phyloP scores from a whole-genome alignment of 768 basidiomycete species.

The Russula foetens region DNA sequence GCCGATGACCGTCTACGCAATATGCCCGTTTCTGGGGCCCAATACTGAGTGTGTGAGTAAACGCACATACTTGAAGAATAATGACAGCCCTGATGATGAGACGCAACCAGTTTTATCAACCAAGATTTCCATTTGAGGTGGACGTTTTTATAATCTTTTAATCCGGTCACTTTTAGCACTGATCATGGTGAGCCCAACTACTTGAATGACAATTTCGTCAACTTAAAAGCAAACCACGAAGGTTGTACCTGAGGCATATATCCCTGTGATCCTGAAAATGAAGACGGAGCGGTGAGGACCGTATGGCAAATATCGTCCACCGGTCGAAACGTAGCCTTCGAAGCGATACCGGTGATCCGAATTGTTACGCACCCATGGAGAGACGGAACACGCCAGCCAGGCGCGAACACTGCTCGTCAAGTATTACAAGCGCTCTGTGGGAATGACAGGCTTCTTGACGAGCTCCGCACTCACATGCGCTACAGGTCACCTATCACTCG shows the following conservation, averaged over 20 bases:
- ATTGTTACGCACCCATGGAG: constrained; percentile 58
- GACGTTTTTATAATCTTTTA: constrained; percentile 63
- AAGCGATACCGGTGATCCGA: constrained; percentile 42
- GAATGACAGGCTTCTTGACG: constrained; percentile 24
- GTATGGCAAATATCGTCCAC: neutral
- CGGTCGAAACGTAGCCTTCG: constrained; percentile 37
- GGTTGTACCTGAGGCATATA: constrained; percentile 68
- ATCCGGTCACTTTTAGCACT: constrained; percentile 61
- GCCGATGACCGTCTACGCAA: constrained; percentile 50
- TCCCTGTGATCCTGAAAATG: constrained; percentile 47
- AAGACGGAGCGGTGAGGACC: constrained; percentile 48
- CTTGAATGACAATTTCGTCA: neutral
- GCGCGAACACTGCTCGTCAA: constrained; percentile 43
- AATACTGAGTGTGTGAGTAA: constrained; percentile 46
- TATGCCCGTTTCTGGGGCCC: constrained; percentile 54
- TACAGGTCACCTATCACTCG: constrained; percentile 51
- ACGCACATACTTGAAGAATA: neutral
- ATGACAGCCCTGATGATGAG: neutral
- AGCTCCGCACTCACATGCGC: neutral
- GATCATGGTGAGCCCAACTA: constrained; percentile 34
- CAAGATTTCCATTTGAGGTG: constrained; percentile 61
- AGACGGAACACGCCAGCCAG: constrained; percentile 34
- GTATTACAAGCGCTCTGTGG: constrained; percentile 61
- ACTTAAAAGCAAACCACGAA: constrained; percentile 23
- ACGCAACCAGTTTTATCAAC: constrained; percentile 1